Base-by-base conservation (phyloP, 2,329 filamentous ascomycete species). In the Fusarium pseudograminearum region DNA sequence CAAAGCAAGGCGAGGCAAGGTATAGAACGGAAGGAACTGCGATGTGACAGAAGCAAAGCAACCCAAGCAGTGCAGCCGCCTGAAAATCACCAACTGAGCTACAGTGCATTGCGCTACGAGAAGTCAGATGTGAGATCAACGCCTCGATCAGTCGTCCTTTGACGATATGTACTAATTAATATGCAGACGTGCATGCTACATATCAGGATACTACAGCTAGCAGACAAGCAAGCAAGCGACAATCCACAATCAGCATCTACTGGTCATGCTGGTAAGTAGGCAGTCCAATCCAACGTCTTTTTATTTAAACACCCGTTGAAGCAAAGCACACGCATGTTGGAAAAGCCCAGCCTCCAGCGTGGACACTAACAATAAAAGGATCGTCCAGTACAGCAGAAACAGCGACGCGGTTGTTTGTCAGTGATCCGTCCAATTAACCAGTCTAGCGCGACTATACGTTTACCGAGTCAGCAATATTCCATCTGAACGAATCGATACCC, bases 41-140 rank as follows among this genome's bases (percentile, higher is more conserved):
- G 28, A 53, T 38, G 38, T 51, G 48, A 51, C 48, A 51, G 48
- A 26, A 40, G 48, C 48, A 36, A 34, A 40, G 48, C 48, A 36
- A 51, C 40, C 45, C 40, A 61, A 64, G 51, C 45, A 65, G 65
- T 61, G 61, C 65, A 67, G 63, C 66, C 61, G 53, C 44, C 40
- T 69, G 36, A 42, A 69, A 61, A 67, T 62, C 61, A 62, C 47
- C 42, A 58, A 69, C 48, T 61, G 36, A 61, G 48, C 46, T 60
- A 48, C 63, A 65, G 38, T 54, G 38, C 40, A 33, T 45, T 54
- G 40, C 65, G 50, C 54, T 53, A 55, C 47, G 53, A 59, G 64
- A 57, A 41, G 55, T 54, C 56, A 69, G 65, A 72, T 71, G 55
- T 61, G 64, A 73, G 71, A 73, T 74, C 71, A 69, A 65, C 72